Base-by-base conservation (phyloP, 306 rosid genomes). In the Acacia confusa region DNA sequence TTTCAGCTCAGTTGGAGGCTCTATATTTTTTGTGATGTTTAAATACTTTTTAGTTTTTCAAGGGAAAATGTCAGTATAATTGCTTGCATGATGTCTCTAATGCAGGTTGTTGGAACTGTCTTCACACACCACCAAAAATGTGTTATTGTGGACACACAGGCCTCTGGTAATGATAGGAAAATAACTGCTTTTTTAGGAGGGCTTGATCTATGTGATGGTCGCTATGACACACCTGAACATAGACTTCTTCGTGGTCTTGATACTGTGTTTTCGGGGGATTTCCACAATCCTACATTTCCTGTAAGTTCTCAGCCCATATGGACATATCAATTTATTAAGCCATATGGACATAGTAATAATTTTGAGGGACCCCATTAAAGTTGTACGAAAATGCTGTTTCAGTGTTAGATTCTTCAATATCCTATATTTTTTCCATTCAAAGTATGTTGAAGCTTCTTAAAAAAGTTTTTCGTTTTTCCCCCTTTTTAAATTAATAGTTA, bases 71-170 rank as follows among this genome's bases (percentile, higher is more conserved):
- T 16, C 65, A 61, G 30, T 76, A 19, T 75, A 77, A 22, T 86
- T 78, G 76, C 72, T 82, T 83, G 43, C 83, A 60, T 67, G 69
- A 58, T 86, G 89, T 75, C 63, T 40, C 83, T 66, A 70, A 22
- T 84, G 71, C 88, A 96, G 99, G 86, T 88, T 87, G 92, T 96
- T 82, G 99, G 99, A 68, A 83, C 87, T 30, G 84, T 96, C 78
- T 96, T 92, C 80, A 96, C 99, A 45, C 98, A 96, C 81, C 99
- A 96, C 90, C 99, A 93, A 79, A 96, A 96, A 77, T 93, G 97
- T 77, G 98, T 96, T 72, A 85, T 96, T 34, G 91, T 96, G 73
- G 99, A 96, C 82, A 86, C 99, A 55, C 99, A 93, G 66, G 97
- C 91, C 65, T 10, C 22, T 70, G 97, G 98, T 66, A 93, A 92